These are phyloP conservation scores for Spatholobus suberectus DNA, from an alignment of 306 rosid genomes.

Conservation along the genomic window DNA sequence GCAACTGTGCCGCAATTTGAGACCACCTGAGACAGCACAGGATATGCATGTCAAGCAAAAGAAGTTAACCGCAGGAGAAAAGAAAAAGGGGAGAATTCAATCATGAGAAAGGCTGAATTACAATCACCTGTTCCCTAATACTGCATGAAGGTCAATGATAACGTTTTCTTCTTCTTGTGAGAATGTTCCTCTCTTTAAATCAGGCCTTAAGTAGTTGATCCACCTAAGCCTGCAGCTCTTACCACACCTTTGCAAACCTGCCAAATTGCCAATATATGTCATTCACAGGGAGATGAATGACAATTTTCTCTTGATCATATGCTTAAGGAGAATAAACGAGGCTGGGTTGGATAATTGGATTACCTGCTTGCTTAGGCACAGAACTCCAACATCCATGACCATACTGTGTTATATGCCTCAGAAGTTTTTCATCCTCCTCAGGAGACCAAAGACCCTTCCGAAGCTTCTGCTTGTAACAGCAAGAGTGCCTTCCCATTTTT, in stretches of 20 bases:
- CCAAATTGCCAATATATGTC: slow-evolving; percentile 4
- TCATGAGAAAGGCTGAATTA: not conserved
- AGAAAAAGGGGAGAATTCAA: not conserved
- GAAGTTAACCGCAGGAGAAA: not conserved
- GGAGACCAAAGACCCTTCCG: slow-evolving; percentile 75
- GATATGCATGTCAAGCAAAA: slow-evolving; percentile 15
- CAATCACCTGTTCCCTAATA: slow-evolving; percentile 64
- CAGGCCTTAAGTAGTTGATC: slow-evolving; percentile 75
- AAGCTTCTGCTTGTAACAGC: slow-evolving; percentile 67
- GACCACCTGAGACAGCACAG: slow-evolving; percentile 73
- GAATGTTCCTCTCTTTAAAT: slow-evolving; percentile 72
- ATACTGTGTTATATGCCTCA: slow-evolving; percentile 60
- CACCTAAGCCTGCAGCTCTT: slow-evolving; percentile 76
- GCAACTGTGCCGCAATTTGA: slow-evolving; percentile 83
- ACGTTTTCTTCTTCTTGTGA: slow-evolving; percentile 63
- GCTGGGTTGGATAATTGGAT: not conserved
- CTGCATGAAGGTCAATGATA: slow-evolving; percentile 65
- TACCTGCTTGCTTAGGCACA: slow-evolving; percentile 74
- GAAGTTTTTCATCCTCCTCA: slow-evolving; percentile 65
- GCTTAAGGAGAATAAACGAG: not conserved
- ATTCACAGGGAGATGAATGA: not conserved
- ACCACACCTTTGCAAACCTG: slow-evolving; percentile 74
- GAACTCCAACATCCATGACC: slow-evolving; percentile 77
- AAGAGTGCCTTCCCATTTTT: slow-evolving; percentile 71
- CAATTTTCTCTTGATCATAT: not conserved